Evolutionary conservation across 371 early-diverging fungal genomes (phyloP).

Genomic region (Mucor plumbeus): DNA sequence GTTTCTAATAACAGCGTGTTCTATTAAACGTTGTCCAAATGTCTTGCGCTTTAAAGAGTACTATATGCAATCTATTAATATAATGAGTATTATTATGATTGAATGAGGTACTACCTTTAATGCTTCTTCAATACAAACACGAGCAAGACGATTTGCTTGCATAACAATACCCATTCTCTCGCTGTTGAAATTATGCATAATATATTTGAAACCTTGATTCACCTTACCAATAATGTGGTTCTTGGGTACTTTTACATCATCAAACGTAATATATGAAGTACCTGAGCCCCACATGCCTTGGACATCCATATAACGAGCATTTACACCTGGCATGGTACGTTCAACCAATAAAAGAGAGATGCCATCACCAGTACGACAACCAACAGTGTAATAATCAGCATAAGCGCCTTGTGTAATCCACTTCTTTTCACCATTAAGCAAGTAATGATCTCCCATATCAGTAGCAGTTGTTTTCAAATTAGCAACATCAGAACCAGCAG

Average conservation of each 20-base stretch:
- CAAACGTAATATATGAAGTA: slow-evolving; percentile 76
- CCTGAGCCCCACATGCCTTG: slow-evolving; percentile 82
- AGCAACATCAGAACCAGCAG: slow-evolving; percentile 82
- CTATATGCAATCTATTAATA: slow-evolving; percentile 13
- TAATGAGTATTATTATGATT: too few species aligned
- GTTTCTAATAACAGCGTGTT: slow-evolving; percentile 71
- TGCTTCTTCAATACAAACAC: slow-evolving; percentile 87
- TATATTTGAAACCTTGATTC: slow-evolving; percentile 87
- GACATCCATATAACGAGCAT: slow-evolving; percentile 80
- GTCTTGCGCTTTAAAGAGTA: slow-evolving; percentile 88
- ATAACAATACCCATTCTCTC: slow-evolving; percentile 82
- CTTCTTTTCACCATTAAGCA: slow-evolving; percentile 89
- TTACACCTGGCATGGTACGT: slow-evolving; percentile 79
- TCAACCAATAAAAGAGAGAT: slow-evolving; percentile 80
- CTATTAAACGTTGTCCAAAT: slow-evolving; percentile 79
- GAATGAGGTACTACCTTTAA: slow-evolving; percentile 51
- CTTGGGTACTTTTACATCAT: slow-evolving; percentile 88
- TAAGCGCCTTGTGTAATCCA: slow-evolving; percentile 88
- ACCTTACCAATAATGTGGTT: slow-evolving; percentile 84
- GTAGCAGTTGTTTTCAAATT: slow-evolving; percentile 74
- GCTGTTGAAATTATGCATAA: slow-evolving; percentile 80
- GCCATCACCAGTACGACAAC: slow-evolving; percentile 78
- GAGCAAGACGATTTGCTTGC: slow-evolving; percentile 84
- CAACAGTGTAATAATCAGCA: slow-evolving; percentile 77
- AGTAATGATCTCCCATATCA: slow-evolving; percentile 73